Evolutionary conservation across 1,284 basidiomycete genomes (phyloP).

Genomic region (Cryptococcus depauperatus): DNA sequence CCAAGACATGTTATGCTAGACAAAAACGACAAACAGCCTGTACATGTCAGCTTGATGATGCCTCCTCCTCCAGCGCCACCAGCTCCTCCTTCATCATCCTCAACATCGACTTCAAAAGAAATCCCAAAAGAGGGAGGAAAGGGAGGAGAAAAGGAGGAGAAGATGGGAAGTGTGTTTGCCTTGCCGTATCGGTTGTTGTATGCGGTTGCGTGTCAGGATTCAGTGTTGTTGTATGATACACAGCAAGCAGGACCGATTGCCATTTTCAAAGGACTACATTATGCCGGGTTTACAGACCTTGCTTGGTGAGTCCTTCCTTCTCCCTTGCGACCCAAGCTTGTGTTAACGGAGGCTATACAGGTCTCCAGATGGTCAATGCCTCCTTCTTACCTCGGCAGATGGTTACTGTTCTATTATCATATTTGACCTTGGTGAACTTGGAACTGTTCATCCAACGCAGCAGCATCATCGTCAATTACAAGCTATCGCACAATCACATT

Average conservation of each 20-base stretch:
- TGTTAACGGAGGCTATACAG: slow-evolving; percentile 46
- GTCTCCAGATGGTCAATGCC: slow-evolving; percentile 89
- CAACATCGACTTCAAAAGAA: slow-evolving; percentile 3
- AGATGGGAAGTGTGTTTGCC: slow-evolving; percentile 57
- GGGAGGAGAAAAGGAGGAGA: slow-evolving; percentile 18
- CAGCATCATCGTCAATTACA: slow-evolving; percentile 78
- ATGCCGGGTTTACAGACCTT: slow-evolving; percentile 95
- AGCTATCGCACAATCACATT: slow-evolving; percentile 74
- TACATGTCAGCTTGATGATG: slow-evolving; percentile 41
- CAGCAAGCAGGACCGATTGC: slow-evolving; percentile 91
- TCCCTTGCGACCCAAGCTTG: background rate
- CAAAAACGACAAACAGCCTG: slow-evolving; percentile 51
- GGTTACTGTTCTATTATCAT: slow-evolving; percentile 92
- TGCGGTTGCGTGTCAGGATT: slow-evolving; percentile 94
- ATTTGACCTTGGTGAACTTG: slow-evolving; percentile 72
- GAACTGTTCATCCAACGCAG: slow-evolving; percentile 75
- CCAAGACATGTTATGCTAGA: slow-evolving; percentile 59
- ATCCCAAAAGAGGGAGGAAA: slow-evolving; percentile 10
- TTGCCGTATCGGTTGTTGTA: slow-evolving; percentile 91
- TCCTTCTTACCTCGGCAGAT: slow-evolving; percentile 86
- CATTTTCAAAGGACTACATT: slow-evolving; percentile 89
- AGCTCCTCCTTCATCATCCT: background rate
- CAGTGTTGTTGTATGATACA: slow-evolving; percentile 90
- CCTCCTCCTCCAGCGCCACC: slow-evolving; percentile 45
- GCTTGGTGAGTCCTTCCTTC: slow-evolving; percentile 61